A percentile compares a stretch with the other conserved stretches of the same genome.
Conservation (phyloP, 441 rosid genomes). For the Aleurites moluccanus region DNA sequence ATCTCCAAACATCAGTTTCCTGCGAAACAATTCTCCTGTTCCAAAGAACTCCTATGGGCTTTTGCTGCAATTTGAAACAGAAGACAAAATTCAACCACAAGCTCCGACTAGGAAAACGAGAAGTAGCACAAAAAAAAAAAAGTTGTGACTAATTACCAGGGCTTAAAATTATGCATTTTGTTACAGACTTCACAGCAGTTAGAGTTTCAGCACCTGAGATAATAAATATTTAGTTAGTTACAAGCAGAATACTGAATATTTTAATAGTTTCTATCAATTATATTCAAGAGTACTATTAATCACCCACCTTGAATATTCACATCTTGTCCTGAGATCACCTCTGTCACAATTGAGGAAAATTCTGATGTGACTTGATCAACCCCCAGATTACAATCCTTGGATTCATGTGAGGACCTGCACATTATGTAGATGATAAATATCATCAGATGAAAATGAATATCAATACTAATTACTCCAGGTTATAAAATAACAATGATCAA, state of each 20-base stretch:
- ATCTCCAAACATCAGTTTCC: conserved; percentile 26
- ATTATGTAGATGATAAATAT: not conserved
- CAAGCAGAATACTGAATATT: not conserved
- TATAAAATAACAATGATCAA: not conserved
- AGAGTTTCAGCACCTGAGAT: conserved; percentile 45
- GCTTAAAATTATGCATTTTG: conserved; percentile 54
- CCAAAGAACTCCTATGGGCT: conserved; percentile 25
- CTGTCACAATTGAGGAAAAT: conserved; percentile 49
- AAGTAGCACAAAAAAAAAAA: not conserved
- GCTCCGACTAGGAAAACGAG: not conserved
- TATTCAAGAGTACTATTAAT: conserved; percentile 15
- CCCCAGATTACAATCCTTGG: conserved; percentile 41
- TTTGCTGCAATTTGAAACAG: conserved; percentile 43
- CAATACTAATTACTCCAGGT: too few relatives aligned
- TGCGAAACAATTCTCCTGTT: conserved; percentile 28
- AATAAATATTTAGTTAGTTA: conserved; percentile 8
- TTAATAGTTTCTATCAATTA: not conserved
- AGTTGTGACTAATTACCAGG: conserved; percentile 42
- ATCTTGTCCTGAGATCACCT: conserved; percentile 47
- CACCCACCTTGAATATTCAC: conserved; percentile 50
- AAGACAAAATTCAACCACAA: not conserved
- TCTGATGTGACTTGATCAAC: conserved; percentile 46
- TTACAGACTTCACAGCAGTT: conserved; percentile 50
- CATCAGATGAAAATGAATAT: not conserved
- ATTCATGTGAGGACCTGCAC: conserved; percentile 56